Base-by-base conservation (phyloP, 331 rosid genomes). In the Cydonia oblonga region DNA sequence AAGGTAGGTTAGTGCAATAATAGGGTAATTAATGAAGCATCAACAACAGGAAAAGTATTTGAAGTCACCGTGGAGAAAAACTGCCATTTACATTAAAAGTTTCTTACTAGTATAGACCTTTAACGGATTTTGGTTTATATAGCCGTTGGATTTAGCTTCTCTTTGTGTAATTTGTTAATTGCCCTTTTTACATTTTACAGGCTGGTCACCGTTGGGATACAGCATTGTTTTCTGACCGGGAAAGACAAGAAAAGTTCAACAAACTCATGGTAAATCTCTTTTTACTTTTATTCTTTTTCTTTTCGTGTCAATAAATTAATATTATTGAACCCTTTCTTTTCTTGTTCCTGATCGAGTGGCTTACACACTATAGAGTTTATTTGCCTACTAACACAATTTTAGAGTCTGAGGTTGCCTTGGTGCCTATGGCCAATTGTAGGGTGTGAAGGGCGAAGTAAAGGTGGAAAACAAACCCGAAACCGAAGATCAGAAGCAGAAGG, bases 401-500 rank as follows among this genome's bases (percentile, higher is more conserved):
- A 85, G 96, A 93, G 92, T 93, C 96, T 93, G 92, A 89, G 96
- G 87, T 89, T 89, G 96, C 90, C 80, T 88, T 87, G 87, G 84
- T 93, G 96, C 97, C 96, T 89, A 89, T 93, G 97, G 96, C 97
- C 85, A 93, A 84, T 91, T 93, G 96, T 83, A 93, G 98, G 98
- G 98, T 79, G 87, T 91, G 84, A 93, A 86, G 78, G 97, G 96
- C 65, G 96, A 91, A 8, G 49, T 64, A 72, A 89, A 86, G 78
- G 80, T 32, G 78, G 97, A 93, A 71, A 86, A 80, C 30, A 79
- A 71, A 28, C 72, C 86, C 22, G 56, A 80, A 79, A 76, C 81
- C 71, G 81, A 82, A 82, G 82, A 76, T 54, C 82, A 93, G 79
- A 88, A 86, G 87, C 86, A 93, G 92, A 89, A 73, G 79, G 98